phyloP scores from a whole-genome alignment of 768 basidiomycete genomes.

The Trametes sanguinea region DNA sequence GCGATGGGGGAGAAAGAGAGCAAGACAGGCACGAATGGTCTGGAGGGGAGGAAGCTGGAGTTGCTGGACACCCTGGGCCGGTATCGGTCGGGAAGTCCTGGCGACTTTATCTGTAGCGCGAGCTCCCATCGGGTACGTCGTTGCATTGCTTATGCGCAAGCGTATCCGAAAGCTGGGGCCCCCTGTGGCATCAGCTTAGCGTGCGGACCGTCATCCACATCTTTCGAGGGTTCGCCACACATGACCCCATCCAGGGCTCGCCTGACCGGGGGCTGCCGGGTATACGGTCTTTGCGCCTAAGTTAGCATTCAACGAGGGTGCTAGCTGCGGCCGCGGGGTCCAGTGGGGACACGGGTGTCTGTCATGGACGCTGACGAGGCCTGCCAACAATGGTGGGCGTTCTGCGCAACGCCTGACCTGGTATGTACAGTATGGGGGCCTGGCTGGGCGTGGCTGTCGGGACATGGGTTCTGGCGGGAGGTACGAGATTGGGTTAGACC shows the following conservation, averaged over 20 bases:
- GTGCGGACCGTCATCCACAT: neutral
- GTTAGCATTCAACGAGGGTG: neutral
- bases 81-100: neutral
- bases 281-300: neutral
- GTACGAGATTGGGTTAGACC: conserved; percentile 1
- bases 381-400: neutral
- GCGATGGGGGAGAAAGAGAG: neutral
- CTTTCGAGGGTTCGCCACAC: neutral
- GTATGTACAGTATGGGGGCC: neutral
- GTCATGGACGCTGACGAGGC: neutral
- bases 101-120: conserved; percentile 13
- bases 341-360: neutral
- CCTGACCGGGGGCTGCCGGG: conserved; percentile 10
- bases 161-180: conserved; percentile 7
- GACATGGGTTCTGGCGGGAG: conserved; percentile 2
- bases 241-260: conserved; percentile 10
- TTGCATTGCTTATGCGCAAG: neutral
- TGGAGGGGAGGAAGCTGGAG: conserved; percentile 1
- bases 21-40: conserved; percentile 1
- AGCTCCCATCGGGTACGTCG: neutral
- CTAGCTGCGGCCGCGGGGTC: neutral
- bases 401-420: neutral
- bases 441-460: neutral
- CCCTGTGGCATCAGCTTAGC: conserved; percentile 16
- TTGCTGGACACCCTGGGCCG: neutral